Percentiles rank a stretch among this genome's conserved stretches.
These are phyloP conservation scores for Kwoniella sp. DNA, from an alignment of 768 basidiomycete genomes.

Conservation along the genomic window DNA sequence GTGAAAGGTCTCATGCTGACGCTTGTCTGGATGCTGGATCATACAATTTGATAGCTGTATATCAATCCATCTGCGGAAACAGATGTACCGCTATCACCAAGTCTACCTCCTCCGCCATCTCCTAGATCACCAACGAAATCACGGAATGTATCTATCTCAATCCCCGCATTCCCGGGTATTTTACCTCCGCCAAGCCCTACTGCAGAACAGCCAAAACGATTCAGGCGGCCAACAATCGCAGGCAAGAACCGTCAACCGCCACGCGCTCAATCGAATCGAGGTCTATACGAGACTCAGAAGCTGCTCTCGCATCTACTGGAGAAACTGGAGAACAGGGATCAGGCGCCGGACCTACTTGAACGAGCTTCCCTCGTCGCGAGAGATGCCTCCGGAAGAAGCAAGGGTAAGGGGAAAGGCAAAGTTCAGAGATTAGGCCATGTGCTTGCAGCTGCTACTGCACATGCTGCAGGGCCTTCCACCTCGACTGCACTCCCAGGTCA, in stretches of 20 bases:
- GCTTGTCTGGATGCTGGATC: background rate
- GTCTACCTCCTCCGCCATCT: conserved; percentile 7
- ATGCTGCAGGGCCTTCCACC: conserved; percentile 9
- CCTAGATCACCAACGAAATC: conserved; percentile 16
- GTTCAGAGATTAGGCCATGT: conserved; percentile 37
- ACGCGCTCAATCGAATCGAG: conserved; percentile 16
- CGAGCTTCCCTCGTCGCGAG: conserved; percentile 60
- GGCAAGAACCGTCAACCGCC: conserved; percentile 18
- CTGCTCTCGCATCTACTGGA: conserved; percentile 67
- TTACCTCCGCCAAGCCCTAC: conserved; percentile 13
- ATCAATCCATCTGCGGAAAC: background rate
- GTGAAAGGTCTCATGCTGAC: background rate
- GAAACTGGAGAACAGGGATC: conserved; percentile 64
- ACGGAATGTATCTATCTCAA: conserved; percentile 17
- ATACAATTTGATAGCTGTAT: conserved; percentile 1
- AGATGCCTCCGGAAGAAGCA: conserved; percentile 58
- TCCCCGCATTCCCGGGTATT: background rate
- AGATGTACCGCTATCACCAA: conserved; percentile 9
- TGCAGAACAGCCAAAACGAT: conserved; percentile 28
- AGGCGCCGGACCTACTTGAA: conserved; percentile 39
- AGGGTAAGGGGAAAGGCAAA: conserved; percentile 44
- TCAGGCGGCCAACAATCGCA: conserved; percentile 33
- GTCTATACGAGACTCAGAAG: conserved; percentile 67
- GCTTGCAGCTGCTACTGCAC: conserved; percentile 33
- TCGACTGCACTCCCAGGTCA: conserved; percentile 20